Evolutionary conservation across 345 rosid genomes (phyloP), one percentile per base, ranked within the genome.

Genomic region (Viola odorata): DNA sequence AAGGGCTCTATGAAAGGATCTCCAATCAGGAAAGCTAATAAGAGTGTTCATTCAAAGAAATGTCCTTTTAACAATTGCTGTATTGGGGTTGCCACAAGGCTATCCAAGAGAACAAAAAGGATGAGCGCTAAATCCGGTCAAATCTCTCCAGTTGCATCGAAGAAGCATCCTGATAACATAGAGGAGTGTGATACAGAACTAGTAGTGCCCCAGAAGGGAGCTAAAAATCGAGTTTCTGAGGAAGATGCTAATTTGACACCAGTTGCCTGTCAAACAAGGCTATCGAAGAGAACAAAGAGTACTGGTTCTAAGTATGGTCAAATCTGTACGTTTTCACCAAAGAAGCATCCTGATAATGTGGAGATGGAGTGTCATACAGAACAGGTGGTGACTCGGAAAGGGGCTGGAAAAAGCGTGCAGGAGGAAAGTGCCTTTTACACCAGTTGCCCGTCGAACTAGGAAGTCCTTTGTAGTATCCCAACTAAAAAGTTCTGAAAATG

Each of bases 361-460:
- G 45, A 42, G 45, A 42, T 42, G 45, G 45, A 42, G 11, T 11
- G 7, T 6, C 45, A 6, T 42, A 7, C 7, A 42, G 45, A 42
- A 56, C 45, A 52, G 57, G 70, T 52, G 61, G 47, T 61, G 38
- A 53, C 54, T 61, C 69, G 7, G 69, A 50, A n/a, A 76, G 68
- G 51, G 32, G 32, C 32, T 23, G 32, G 32, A 23, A 61, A 73
- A 44, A 40, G 4, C 10, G 61, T 58, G n/a, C 39, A 45, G 3
- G 73, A 72, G 55, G 58, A 67, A 45, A 8, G 12, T 65, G 42
- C 57, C 38, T 37, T 53, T 3, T 42, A 52, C 72, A 7, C 74
- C 85, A 13, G 49, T 76, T 58, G 83, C 85, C 61, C 62, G 11
- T 45, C 74, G 78, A 68, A 83, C 81, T 2, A 79, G 88, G 70